Conservation (phyloP, 306 rosid species). For the Calophaca sinica region DNA sequence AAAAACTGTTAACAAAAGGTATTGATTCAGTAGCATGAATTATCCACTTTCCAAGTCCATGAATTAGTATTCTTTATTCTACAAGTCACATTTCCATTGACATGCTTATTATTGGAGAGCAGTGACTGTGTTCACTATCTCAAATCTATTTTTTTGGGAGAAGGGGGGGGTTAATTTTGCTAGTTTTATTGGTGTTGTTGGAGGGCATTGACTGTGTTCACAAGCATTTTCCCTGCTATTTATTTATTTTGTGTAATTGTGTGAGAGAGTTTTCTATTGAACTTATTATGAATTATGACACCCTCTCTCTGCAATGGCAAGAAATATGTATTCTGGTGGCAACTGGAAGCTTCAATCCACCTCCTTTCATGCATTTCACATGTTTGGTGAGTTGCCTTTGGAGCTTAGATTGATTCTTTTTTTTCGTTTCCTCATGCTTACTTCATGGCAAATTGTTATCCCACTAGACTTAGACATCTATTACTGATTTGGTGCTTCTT, state of each 20-base stretch:
- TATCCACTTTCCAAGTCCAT: no score
- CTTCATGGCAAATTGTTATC: no score
- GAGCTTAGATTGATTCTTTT: slow-evolving; percentile 5
- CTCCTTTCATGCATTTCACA: slow-evolving; percentile 94
- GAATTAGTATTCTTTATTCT: no score
- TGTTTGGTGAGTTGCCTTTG: slow-evolving; percentile 70
- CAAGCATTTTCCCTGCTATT: slow-evolving; percentile 51
- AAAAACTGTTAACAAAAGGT: background rate
- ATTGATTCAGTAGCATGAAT: no score
- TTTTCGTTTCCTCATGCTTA: background rate
- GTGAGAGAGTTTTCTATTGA: background rate
- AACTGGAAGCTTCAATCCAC: slow-evolving; percentile 94
- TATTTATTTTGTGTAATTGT: background rate
- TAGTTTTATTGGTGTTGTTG: no score
- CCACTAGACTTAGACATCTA: no score
- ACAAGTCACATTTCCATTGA: no score
- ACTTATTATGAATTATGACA: slow-evolving; percentile 30
- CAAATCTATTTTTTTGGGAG: no score
- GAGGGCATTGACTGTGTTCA: no score
- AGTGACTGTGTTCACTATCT: no score
- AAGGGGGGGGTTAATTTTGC: no score
- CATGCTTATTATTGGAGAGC: no score
- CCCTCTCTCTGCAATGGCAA: slow-evolving; percentile 52
- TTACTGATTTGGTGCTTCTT: background rate
- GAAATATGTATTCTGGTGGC: slow-evolving; percentile 73